A percentile compares a stretch with the other conserved stretches of the same genome.
Conservation (phyloP, 352 stramenopile genomes). For the Pythium dissimile region DNA sequence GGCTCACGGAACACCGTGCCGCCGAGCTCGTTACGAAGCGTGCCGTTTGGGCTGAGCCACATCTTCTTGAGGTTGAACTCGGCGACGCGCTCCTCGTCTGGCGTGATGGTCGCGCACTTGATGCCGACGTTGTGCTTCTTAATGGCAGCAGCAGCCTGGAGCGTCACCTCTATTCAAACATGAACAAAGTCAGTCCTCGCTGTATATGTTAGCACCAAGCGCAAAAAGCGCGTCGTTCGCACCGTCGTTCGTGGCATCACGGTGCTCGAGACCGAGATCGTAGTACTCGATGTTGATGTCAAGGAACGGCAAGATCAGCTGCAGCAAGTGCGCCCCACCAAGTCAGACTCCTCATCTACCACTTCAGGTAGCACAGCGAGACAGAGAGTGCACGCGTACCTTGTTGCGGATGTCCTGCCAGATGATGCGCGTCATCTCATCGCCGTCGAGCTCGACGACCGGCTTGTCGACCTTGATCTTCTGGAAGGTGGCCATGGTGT, state of each 20-base stretch:
- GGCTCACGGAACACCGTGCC: constrained; percentile 89
- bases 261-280: constrained; percentile 74
- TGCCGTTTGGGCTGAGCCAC: constrained; percentile 83
- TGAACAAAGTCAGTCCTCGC: not conserved
- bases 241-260: constrained; percentile 79
- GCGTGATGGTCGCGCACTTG: constrained; percentile 90
- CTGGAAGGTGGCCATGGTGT: constrained; percentile 21
- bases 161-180: constrained; percentile 77
- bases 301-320: constrained; percentile 80
- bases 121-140: constrained; percentile 79
- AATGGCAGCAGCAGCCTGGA: constrained; percentile 77
- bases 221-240: constrained; percentile 4
- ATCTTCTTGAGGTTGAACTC: constrained; percentile 87
- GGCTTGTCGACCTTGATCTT: constrained; percentile 81
- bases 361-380: not conserved
- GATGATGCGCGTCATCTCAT: constrained; percentile 86
- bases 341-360: not conserved
- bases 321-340: constrained; percentile 26
- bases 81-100: constrained; percentile 75
- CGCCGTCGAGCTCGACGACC: constrained; percentile 82
- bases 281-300: constrained; percentile 87
- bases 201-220: not conserved
- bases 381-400: constrained; percentile 11
- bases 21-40: constrained; percentile 80
- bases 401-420: constrained; percentile 63